Conservation (phyloP, 1,284 basidiomycete genomes). For the Exobasidium cylindrosporum region DNA sequence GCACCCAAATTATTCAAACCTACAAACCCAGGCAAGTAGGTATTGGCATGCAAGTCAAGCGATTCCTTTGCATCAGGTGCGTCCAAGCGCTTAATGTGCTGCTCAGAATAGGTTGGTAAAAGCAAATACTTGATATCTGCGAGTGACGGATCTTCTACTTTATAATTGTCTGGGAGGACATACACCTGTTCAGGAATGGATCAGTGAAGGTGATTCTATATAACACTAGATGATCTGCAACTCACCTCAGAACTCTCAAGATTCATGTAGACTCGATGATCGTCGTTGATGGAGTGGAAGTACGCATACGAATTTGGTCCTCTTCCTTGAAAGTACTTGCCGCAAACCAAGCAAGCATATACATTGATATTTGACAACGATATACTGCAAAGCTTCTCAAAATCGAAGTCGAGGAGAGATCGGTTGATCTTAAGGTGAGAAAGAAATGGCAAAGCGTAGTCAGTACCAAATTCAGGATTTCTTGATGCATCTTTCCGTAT, state of each 20-base stretch:
- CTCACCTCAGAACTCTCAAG: constrained; percentile 77
- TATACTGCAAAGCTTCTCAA: constrained; percentile 97
- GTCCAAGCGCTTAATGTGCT: constrained; percentile 62
- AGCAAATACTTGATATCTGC: constrained; percentile 91
- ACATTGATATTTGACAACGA: constrained; percentile 94
- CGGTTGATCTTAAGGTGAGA: constrained; percentile 43
- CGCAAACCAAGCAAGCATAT: constrained; percentile 95
- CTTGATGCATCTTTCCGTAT: too few species aligned
- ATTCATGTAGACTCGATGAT: constrained; percentile 97
- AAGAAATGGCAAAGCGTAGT: constrained; percentile 55
- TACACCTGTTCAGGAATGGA: constrained; percentile 64
- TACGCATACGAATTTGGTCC: constrained; percentile 91
- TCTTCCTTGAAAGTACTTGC: constrained; percentile 97
- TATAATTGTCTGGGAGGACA: constrained; percentile 95
- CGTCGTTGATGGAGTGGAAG: constrained; percentile 92
- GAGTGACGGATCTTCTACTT: constrained; percentile 87
- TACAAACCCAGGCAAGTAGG: constrained; percentile 89
- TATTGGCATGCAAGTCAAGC: constrained; percentile 69
- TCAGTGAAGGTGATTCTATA: constrained; percentile 54
- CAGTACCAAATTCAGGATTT: too few species aligned
- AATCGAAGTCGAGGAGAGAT: constrained; percentile 85
- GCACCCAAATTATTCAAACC: constrained; percentile 96
- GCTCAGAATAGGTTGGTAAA: constrained; percentile 68
- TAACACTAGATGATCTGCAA: too few species aligned
- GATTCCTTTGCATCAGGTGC: constrained; percentile 57